phyloP scores from a whole-genome alignment of 2,329 filamentous ascomycete species.

The Didymella keratinophila region DNA sequence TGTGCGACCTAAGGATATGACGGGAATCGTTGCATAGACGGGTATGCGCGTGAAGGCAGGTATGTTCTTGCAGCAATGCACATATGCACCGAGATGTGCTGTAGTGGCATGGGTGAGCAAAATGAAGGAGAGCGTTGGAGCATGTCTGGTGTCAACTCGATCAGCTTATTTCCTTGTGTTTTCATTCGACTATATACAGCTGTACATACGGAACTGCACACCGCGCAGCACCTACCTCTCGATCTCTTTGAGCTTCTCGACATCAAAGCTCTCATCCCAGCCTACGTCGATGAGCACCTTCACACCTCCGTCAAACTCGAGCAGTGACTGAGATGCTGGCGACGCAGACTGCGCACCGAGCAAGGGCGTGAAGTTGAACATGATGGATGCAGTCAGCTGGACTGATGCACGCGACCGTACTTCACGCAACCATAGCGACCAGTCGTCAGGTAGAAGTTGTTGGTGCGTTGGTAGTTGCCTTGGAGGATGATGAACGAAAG shows the following conservation, averaged over 20 bases:
- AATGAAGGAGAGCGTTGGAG: slow-evolving; percentile 89
- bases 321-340: slow-evolving; percentile 87
- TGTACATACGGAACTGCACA: slow-evolving; percentile 15
- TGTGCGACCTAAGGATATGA: slow-evolving; percentile 90
- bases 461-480: slow-evolving; percentile 7
- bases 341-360: slow-evolving; percentile 90
- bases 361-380: slow-evolving; percentile 96
- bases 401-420: slow-evolving; percentile 8
- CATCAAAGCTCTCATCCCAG: slow-evolving; percentile 93
- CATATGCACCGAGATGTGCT: slow-evolving; percentile 90
- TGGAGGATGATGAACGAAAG: neutral
- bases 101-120: slow-evolving; percentile 94
- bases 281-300: slow-evolving; percentile 95
- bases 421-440: slow-evolving; percentile 16
- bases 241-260: slow-evolving; percentile 80
- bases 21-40: slow-evolving; percentile 91
- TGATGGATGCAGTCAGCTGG: slow-evolving; percentile 51
- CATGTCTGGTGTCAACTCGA: slow-evolving; percentile 66
- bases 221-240: slow-evolving; percentile 72
- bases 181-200: slow-evolving; percentile 23
- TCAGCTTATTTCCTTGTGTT: slow-evolving; percentile 32
- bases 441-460: slow-evolving; percentile 3
- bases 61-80: slow-evolving; percentile 96
- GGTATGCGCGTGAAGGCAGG: slow-evolving; percentile 91
- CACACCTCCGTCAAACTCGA: slow-evolving; percentile 95